Base-by-base conservation (phyloP, 306 rosid genomes). In the Ormosia emarginata region DNA sequence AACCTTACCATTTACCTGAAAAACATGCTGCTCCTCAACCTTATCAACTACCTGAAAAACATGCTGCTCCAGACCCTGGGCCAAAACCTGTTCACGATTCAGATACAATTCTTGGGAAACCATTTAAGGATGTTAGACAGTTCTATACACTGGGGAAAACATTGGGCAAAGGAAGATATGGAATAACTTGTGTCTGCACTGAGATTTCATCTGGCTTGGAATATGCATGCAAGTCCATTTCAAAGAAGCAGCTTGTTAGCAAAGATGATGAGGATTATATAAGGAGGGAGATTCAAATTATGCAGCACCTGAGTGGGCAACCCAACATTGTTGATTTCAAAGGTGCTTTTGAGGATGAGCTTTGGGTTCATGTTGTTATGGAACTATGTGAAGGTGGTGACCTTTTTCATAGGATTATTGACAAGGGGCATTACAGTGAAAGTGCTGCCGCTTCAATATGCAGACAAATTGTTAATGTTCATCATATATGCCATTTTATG, bases 231-330 rank as follows among this genome's bases (percentile, higher is more conserved):
- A 94, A 92, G 80, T 92, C 96, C 4, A 90, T 94, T 49, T 94
- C 94, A 8, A 94, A 92, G 86, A 82, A 92, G 86, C 92, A 94
- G 84, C 90, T 92, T 33, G 89, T 86, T 53, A 87, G 84, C 69
- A 91, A 73, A 79, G 1, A 0, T 3, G 97, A 94, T 64, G 90
- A 75, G 46, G 96, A 94, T 70, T 97, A 92, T 46, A 91, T 91
- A 4, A 94, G 81, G 84, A 90, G 97, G 76, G 98, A 94, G 89
- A 87, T 92, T 79, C 97, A 90, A 82, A 90, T 94, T 18, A 87
- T 94, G 98, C 94, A 94, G 89, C 93, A 94, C 86, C 70, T 94
- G 91, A 91, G 97, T 71, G 97, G 98, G 52, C 98, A 94, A 50
- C 86, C 98, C 9, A 92, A 92, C 76, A 90, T 92, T 84, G 98